phyloP scores from a whole-genome alignment of 306 rosid species.

The Vigna mungo region DNA sequence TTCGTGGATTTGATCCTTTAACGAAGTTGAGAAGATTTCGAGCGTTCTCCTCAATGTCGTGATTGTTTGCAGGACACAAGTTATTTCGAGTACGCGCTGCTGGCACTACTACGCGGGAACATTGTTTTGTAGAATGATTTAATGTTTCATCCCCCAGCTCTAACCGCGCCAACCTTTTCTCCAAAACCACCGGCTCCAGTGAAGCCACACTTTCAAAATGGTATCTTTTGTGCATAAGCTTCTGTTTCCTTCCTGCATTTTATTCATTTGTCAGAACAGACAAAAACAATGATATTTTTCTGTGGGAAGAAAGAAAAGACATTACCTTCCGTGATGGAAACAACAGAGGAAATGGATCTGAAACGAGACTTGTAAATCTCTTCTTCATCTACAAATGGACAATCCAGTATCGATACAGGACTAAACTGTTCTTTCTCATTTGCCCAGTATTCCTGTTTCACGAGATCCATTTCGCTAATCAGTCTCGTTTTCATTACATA shows the following conservation, averaged over 20 bases:
- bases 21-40: conserved; percentile 46
- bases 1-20: conserved; percentile 17
- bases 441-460: conserved; percentile 62
- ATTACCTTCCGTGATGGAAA: conserved; percentile 54
- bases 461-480: background rate
- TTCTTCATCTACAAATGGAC: conserved; percentile 81
- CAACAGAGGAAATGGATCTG: conserved; percentile 15
- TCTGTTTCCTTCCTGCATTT: conserved; percentile 56
- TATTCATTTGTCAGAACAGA: background rate
- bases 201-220: conserved; percentile 49
- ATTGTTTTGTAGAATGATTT: background rate
- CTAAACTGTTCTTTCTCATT: conserved; percentile 81
- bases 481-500: background rate
- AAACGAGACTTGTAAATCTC: conserved; percentile 44
- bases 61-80: background rate
- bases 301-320: background rate
- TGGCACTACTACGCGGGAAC: background rate
- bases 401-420: conserved; percentile 80
- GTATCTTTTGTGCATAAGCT: conserved; percentile 50
- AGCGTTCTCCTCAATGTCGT: conserved; percentile 39
- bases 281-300: background rate
- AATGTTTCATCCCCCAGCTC: conserved; percentile 42
- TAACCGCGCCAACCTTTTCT: conserved; percentile 52
- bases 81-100: background rate
- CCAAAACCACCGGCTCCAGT: conserved; percentile 57